These are phyloP conservation scores for Epichloe sylvatica DNA, from an alignment of 2,329 filamentous ascomycete species.

Conservation along the genomic window DNA sequence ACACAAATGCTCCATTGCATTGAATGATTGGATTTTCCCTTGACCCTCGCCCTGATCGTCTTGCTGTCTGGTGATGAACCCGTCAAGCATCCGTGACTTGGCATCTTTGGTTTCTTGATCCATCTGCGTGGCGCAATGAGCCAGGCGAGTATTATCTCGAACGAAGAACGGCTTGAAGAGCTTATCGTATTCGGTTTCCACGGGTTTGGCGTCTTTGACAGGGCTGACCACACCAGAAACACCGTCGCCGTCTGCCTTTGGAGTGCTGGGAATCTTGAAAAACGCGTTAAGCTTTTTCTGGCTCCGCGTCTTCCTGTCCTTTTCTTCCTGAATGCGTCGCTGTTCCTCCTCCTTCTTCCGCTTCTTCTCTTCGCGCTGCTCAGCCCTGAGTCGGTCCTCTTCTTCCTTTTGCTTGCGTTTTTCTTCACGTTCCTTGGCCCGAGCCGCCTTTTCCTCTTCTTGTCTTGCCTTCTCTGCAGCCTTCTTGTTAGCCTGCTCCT, in stretches of 20 bases:
- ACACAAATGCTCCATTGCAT: conserved; percentile 32
- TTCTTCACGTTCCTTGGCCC: conserved; percentile 25
- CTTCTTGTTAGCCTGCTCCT: conserved; percentile 16
- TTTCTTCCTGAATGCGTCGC: conserved; percentile 24
- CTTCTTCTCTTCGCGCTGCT: conserved; percentile 32
- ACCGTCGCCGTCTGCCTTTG: conserved; percentile 25
- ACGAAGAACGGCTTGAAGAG: conserved; percentile 72
- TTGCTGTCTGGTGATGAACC: conserved; percentile 34
- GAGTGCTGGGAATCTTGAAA: conserved; percentile 27
- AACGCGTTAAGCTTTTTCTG: conserved; percentile 32
- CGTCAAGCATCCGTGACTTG: conserved; percentile 39
- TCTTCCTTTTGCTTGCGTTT: conserved; percentile 29
- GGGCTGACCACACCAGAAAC: conserved; percentile 16
- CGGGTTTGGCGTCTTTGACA: conserved; percentile 13
- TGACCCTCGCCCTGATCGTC: conserved; percentile 19
- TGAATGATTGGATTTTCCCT: conserved; percentile 27
- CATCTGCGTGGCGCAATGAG: conserved; percentile 42
- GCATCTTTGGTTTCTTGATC: conserved; percentile 41
- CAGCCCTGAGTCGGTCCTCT: conserved; percentile 24
- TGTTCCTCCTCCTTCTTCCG: conserved; percentile 37
- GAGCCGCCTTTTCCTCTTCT: conserved; percentile 25
- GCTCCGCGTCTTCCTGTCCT: conserved; percentile 35
- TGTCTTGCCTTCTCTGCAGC: conserved; percentile 19
- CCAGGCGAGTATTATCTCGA: conserved; percentile 58
- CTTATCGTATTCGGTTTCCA: conserved; percentile 45